phyloP scores from a whole-genome alignment of 768 basidiomycete species.

The Phlebiopsis gigantea region DNA sequence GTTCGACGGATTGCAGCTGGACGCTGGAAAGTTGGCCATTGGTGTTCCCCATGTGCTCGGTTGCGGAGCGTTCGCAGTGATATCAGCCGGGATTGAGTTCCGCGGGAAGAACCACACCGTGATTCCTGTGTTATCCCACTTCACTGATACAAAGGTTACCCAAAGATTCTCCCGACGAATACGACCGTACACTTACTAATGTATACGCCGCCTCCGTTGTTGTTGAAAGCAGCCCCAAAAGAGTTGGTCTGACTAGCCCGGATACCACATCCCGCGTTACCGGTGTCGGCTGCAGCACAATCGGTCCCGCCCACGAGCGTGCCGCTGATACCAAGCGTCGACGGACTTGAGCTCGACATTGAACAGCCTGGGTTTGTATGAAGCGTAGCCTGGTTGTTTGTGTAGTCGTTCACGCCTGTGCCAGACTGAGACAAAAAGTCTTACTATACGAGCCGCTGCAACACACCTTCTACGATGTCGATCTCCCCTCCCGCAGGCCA shows the following conservation, averaged over 20 bases:
- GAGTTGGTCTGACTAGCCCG: conserved; percentile 49
- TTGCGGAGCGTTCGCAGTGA: conserved; percentile 60
- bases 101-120: conserved; percentile 79
- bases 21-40: conserved; percentile 71
- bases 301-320: conserved; percentile 63
- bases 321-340: conserved; percentile 53
- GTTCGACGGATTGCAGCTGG: conserved; percentile 53
- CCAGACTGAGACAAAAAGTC: background rate
- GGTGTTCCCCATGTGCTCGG: conserved; percentile 78
- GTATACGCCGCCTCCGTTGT: conserved; percentile 82
- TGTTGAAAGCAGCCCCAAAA: conserved; percentile 82
- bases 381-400: conserved; percentile 75
- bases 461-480: conserved; percentile 65
- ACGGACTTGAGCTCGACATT: conserved; percentile 43
- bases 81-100: conserved; percentile 68
- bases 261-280: conserved; percentile 79
- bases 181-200: conserved; percentile 51
- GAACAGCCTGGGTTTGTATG: conserved; percentile 72
- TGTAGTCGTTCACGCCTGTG: conserved; percentile 63
- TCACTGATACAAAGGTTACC: conserved; percentile 37
- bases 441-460: background rate
- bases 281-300: conserved; percentile 61
- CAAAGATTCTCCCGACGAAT: conserved; percentile 16
- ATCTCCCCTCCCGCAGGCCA: conserved; percentile 74
- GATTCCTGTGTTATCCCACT: conserved; percentile 73